A percentile compares a stretch with the other conserved stretches of the same genome.
These are phyloP conservation scores for Yamadazyma tumulicola DNA, from an alignment of 805 yeast species.

Conservation along the genomic window DNA sequence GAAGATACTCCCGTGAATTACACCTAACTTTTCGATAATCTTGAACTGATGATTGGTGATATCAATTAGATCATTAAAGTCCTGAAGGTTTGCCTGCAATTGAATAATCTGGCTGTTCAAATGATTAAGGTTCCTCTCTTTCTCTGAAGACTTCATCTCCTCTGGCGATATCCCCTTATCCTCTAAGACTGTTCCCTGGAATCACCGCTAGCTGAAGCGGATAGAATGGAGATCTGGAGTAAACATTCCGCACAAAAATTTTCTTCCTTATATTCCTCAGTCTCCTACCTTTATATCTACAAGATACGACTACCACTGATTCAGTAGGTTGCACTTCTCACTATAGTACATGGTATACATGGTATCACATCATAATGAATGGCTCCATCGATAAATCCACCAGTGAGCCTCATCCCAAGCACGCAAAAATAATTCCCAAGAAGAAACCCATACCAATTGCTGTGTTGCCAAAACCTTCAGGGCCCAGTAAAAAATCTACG, in stretches of 20 bases:
- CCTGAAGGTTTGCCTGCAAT: constrained; percentile 53
- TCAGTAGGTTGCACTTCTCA: too few species aligned
- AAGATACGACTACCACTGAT: too few species aligned
- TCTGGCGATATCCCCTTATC: too few species aligned
- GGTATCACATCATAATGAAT: constrained; percentile 3
- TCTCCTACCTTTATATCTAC: too few species aligned
- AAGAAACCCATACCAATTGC: constrained; percentile 30
- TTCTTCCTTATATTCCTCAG: too few species aligned
- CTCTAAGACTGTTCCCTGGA: neutral
- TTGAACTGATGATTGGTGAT: constrained; percentile 52
- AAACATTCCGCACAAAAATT: too few species aligned
- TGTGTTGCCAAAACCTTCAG: constrained; percentile 25
- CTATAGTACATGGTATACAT: too few species aligned
- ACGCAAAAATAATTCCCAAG: constrained; percentile 31
- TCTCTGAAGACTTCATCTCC: constrained; percentile 2
- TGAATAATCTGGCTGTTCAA: constrained; percentile 28
- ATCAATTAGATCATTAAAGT: constrained; percentile 48
- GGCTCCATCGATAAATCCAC: constrained; percentile 5
- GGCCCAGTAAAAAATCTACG: constrained; percentile 16
- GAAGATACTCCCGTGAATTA: constrained; percentile 52
- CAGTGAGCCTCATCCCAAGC: constrained; percentile 15
- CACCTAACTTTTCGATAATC: constrained; percentile 50
- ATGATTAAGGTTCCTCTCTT: constrained; percentile 38
- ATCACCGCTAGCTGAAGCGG: too few species aligned
- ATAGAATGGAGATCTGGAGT: too few species aligned